These are phyloP conservation scores for Rhodamnia rubescens DNA, from an alignment of 345 rosid species.

Conservation along the genomic window DNA sequence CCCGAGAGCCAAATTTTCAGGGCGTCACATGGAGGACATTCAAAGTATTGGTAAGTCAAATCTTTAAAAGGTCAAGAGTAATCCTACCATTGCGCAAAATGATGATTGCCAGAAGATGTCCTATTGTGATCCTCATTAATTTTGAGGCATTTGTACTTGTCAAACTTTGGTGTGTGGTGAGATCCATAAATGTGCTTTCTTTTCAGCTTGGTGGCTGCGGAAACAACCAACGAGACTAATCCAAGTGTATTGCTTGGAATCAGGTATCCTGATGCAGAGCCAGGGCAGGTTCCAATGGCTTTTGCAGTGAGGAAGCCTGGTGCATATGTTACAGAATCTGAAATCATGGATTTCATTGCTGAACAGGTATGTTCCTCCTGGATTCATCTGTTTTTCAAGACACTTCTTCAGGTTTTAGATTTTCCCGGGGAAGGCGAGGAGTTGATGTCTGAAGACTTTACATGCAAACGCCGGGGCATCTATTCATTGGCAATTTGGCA, in stretches of 20 bases:
- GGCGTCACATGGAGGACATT: too few species aligned
- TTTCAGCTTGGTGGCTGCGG: background rate
- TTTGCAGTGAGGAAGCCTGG: constrained; percentile 80
- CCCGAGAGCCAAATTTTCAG: too few species aligned
- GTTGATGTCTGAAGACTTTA: background rate
- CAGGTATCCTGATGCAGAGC: constrained; percentile 91
- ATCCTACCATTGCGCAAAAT: background rate
- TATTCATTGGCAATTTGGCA: background rate
- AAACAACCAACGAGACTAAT: background rate
- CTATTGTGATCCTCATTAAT: background rate
- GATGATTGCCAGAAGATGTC: background rate
- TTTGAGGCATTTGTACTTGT: background rate
- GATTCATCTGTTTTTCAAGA: background rate
- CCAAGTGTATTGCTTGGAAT: background rate
- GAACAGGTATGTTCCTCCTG: constrained; percentile 35
- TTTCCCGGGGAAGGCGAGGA: background rate
- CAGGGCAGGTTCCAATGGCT: constrained; percentile 95
- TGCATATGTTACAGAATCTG: constrained; percentile 33
- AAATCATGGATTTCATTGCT: constrained; percentile 60
- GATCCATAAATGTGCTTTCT: background rate
- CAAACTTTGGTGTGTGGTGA: background rate
- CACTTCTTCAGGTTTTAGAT: background rate
- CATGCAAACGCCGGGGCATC: background rate
- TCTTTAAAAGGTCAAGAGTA: background rate
- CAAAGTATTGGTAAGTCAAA: background rate